Evolutionary conservation across 2,329 filamentous ascomycete genomes (phyloP).

Genomic region (Zalaria sp.): DNA sequence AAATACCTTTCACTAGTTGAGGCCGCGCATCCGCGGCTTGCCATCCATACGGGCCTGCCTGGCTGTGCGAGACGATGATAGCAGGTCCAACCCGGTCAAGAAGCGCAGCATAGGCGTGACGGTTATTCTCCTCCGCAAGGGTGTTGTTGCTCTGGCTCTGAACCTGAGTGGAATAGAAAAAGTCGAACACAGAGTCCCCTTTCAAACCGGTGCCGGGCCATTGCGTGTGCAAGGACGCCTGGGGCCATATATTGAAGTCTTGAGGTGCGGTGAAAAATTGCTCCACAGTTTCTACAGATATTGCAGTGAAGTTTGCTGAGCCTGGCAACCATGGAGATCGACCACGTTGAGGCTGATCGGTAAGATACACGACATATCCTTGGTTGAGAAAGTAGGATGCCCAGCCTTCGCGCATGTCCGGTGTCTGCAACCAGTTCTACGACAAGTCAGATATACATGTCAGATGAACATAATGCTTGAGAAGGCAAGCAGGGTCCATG

Average conservation of each 20-base stretch:
- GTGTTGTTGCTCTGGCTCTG: slow-evolving; percentile 19
- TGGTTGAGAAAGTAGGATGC: slow-evolving; percentile 30
- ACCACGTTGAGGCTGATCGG: slow-evolving; percentile 25
- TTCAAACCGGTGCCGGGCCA: slow-evolving; percentile 22
- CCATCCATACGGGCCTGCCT: slow-evolving; percentile 33
- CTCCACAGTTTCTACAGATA: slow-evolving; percentile 15
- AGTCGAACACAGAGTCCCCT: slow-evolving; percentile 35
- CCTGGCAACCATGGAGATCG: slow-evolving; percentile 10
- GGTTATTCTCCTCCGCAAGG: slow-evolving; percentile 18
- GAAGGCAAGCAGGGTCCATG: no score
- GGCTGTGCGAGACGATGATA: slow-evolving; percentile 36
- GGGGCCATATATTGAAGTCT: slow-evolving; percentile 24
- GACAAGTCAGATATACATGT: no score
- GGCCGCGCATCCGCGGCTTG: slow-evolving; percentile 36
- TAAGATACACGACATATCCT: slow-evolving; percentile 33
- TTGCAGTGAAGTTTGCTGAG: not conserved
- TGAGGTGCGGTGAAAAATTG: slow-evolving; percentile 21
- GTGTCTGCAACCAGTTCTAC: slow-evolving; percentile 29
- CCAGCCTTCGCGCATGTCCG: slow-evolving; percentile 33
- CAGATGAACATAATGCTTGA: no score
- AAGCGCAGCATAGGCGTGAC: slow-evolving; percentile 24
- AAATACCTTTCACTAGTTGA: slow-evolving; percentile 31
- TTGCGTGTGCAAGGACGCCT: slow-evolving; percentile 29
- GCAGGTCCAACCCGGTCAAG: slow-evolving; percentile 28
- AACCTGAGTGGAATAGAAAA: slow-evolving; percentile 31